These are phyloP conservation scores for Penicillium crystallinum DNA, from an alignment of 495 filamentous ascomycete species.

Conservation along the genomic window DNA sequence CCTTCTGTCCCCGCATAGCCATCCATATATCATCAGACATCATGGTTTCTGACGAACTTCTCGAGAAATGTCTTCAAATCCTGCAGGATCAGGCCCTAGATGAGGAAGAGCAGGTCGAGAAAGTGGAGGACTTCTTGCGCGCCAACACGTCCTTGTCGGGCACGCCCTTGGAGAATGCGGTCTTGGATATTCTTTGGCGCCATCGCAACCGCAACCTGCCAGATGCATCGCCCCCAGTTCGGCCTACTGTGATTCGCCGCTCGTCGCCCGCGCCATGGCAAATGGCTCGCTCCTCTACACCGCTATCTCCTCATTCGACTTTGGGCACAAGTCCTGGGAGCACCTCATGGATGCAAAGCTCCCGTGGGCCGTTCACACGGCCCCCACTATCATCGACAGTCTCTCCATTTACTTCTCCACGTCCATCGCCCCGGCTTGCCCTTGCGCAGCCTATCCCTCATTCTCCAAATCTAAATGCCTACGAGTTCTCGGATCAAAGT, in stretches of 20 bases:
- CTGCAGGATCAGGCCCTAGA: constrained; percentile 77
- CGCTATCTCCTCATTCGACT: constrained; percentile 66
- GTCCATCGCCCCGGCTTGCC: constrained; percentile 86
- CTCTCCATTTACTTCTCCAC: constrained; percentile 91
- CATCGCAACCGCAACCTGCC: constrained; percentile 73
- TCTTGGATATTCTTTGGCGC: constrained; percentile 89
- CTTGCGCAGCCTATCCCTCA: constrained; percentile 95
- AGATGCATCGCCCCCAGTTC: constrained; percentile 70
- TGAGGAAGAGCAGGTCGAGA: constrained; percentile 94
- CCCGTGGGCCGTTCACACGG: constrained; percentile 65
- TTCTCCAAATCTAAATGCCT: constrained; percentile 88
- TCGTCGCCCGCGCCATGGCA: constrained; percentile 94
- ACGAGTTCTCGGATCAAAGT: constrained; percentile 77
- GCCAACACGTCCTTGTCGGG: constrained; percentile 72
- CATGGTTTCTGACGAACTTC: constrained; percentile 90
- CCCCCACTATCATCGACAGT: constrained; percentile 45
- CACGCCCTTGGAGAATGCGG: constrained; percentile 78
- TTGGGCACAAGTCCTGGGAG: constrained; percentile 72
- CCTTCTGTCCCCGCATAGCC: constrained; percentile 7
- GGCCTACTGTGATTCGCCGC: constrained; percentile 83
- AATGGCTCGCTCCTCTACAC: constrained; percentile 69
- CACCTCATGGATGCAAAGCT: constrained; percentile 69
- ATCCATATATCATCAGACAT: constrained; percentile 3
- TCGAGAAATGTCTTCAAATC: constrained; percentile 83
- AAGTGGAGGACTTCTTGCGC: constrained; percentile 78